These are phyloP conservation scores for Fusarium chuoi DNA, from an alignment of 2,329 filamentous ascomycete species.

Conservation along the genomic window DNA sequence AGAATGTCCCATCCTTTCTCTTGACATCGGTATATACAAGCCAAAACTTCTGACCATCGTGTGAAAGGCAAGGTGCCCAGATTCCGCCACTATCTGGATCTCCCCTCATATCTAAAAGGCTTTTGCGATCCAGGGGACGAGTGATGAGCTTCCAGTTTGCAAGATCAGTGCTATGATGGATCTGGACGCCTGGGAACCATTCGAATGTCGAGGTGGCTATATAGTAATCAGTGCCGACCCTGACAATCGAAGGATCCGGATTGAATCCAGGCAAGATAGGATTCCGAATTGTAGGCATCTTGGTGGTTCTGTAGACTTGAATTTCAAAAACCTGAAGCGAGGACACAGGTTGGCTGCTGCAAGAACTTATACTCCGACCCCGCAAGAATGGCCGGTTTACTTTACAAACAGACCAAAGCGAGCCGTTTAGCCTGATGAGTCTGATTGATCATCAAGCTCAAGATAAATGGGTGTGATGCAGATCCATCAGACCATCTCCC, in stretches of 20 bases:
- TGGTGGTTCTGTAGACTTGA: not conserved
- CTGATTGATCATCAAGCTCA: not conserved
- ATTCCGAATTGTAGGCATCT: constrained; percentile 60
- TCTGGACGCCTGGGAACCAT: constrained; percentile 64
- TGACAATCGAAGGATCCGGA: constrained; percentile 63
- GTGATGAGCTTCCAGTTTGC: constrained; percentile 61
- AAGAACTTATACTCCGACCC: not conserved
- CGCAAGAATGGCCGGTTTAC: not conserved
- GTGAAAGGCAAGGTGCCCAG: constrained; percentile 71
- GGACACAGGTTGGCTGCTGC: not conserved
- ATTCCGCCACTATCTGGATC: constrained; percentile 68
- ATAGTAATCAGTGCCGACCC: constrained; percentile 63
- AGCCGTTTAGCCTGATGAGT: not conserved
- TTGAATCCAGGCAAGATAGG: constrained; percentile 67
- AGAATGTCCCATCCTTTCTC: constrained; percentile 72
- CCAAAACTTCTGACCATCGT: constrained; percentile 69
- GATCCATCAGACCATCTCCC: not conserved
- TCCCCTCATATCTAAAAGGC: constrained; percentile 66
- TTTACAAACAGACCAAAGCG: not conserved
- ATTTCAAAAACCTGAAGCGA: not conserved
- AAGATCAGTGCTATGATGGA: constrained; percentile 62
- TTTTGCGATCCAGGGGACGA: constrained; percentile 59
- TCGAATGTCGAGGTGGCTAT: constrained; percentile 65
- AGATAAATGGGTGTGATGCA: not conserved
- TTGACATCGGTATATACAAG: constrained; percentile 74